Evolutionary conservation across 768 basidiomycete genomes (phyloP).

Genomic region (Auriscalpium orientale): DNA sequence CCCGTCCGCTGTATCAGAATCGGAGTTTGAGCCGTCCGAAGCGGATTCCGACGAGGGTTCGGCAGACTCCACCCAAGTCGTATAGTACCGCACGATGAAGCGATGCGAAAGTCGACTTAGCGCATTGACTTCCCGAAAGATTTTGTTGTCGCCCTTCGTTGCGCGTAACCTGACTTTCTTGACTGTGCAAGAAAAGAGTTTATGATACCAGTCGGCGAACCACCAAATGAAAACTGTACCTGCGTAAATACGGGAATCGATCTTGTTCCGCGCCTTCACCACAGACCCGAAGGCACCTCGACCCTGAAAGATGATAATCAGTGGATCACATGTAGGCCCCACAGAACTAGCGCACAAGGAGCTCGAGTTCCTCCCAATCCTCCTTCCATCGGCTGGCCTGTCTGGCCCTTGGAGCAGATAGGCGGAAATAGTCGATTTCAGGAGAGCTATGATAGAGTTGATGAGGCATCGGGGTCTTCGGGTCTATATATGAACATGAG

Average conservation of each 20-base stretch:
- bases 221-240: slow-evolving; percentile 30
- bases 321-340: neutral
- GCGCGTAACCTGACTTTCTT: slow-evolving; percentile 84
- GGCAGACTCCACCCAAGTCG: slow-evolving; percentile 79
- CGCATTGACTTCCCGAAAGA: slow-evolving; percentile 86
- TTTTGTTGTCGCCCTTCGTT: slow-evolving; percentile 74
- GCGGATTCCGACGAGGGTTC: slow-evolving; percentile 41
- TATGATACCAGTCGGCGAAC: too few relatives aligned
- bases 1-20: slow-evolving; percentile 31
- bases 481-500: slow-evolving; percentile 22
- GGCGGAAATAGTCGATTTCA: slow-evolving; percentile 55
- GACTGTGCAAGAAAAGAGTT: slow-evolving; percentile 33
- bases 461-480: slow-evolving; percentile 44
- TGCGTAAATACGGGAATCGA: slow-evolving; percentile 80
- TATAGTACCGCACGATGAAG: slow-evolving; percentile 88
- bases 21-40: slow-evolving; percentile 38
- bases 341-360: slow-evolving; percentile 41
- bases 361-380: slow-evolving; percentile 90
- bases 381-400: slow-evolving; percentile 81
- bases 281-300: slow-evolving; percentile 92
- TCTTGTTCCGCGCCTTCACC: slow-evolving; percentile 86
- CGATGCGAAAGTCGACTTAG: slow-evolving; percentile 83
- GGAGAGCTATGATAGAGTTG: slow-evolving; percentile 44
- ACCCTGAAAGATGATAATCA: slow-evolving; percentile 33
- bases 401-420: slow-evolving; percentile 31